Base-by-base conservation (phyloP, 352 stramenopile species). In the Phytophthora tentaculata region DNA sequence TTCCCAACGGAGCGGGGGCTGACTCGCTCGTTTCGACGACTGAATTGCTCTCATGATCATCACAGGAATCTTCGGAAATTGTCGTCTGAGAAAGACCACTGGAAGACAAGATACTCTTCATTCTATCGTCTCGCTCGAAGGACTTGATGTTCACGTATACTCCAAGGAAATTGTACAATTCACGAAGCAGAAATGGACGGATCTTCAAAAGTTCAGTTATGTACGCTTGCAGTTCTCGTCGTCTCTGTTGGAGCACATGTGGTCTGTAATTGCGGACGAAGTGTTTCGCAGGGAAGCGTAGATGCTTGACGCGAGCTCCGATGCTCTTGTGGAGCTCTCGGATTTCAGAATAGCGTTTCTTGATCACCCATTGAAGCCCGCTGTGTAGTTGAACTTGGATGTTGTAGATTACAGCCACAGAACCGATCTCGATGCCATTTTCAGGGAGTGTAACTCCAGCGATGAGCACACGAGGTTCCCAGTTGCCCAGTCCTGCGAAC, bases 101-200 rank as follows among this genome's bases (percentile, higher is more conserved):
- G 29, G 24, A 39, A 13, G 14, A 54, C 14, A 54, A 39, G 5
- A 23, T 10, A 24, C 23, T 17, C 19, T 56, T 26, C 24, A 28
- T 20, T 22, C 17, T 9, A n/a, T 39, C 16, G 9, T 29, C 22
- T 13, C 54, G 53, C 14, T 59, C 53, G 19, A 24, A 39, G 2
- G 32, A 35, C 20, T 61, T 61, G 37, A 61, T 51, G 23, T 61
- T 61, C 17, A 43, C 39, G 23, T 61, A 61, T 8, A 61, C 54
- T 13, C 54, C 54, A 5, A 61, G n/a, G 16, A 61, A 61, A 52
- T 61, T 61, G 54, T 51, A 61, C 54, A 61, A 28, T 28, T 61
- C 37, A 9, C 54, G 54, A 9, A 32, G n/a, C 12, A 61, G 54
- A 12, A 61, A 51, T 41, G 54, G 54, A 19, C 54, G 54, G 4